Evolutionary conservation across 2,329 filamentous ascomycete species (phyloP), one percentile per base, ranked within the genome.

Genomic region (Thelonectria rubi): DNA sequence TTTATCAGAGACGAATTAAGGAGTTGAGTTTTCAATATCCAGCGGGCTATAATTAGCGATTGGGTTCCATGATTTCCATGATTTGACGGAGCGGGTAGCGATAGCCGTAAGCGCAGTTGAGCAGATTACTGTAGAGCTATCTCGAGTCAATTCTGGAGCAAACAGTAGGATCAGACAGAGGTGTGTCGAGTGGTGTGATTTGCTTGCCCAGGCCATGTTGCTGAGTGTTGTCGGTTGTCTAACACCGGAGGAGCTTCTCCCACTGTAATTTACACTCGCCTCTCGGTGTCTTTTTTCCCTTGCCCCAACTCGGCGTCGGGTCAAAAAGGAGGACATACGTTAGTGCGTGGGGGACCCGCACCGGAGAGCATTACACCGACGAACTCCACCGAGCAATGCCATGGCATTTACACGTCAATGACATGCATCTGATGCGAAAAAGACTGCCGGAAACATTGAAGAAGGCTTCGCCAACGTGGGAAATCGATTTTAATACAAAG

Each of bases 21-120:
- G 69, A 70, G 68, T 70, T 71, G 65, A 68, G 64, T 70, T 62
- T 68, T 60, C 59, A 69, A 58, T 67, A 51, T 66, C 59, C 62
- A 65, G 62, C 59, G 58, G 64, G 63, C 58, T 62, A 55, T 54
- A 53, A 62, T 62, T 52, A 55, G 59, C 58, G 64, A 63, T 50
- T 65, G 67, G 57, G 69, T 32, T 66, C 46, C 37, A 59, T 57
- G 63, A 62, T 9, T 30, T 30, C 26, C 26, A 30, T 30, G 64
- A 58, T 67, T 69, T 62, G 50, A 50, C 63, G 59, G 58, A 61
- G 54, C 63, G 59, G 58, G 58, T 49, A 65, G 46, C 53, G 24
- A 48, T 69, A 69, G 66, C 32, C 3, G 54, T 46, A 24, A 51
- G 55, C 58, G 59, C 42, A 60, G 55, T 56, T 57, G 59, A 56